Evolutionary conservation across 2,329 filamentous ascomycete genomes (phyloP), one percentile per base, ranked within the genome.

Genomic region (Alternaria arbusti): DNA sequence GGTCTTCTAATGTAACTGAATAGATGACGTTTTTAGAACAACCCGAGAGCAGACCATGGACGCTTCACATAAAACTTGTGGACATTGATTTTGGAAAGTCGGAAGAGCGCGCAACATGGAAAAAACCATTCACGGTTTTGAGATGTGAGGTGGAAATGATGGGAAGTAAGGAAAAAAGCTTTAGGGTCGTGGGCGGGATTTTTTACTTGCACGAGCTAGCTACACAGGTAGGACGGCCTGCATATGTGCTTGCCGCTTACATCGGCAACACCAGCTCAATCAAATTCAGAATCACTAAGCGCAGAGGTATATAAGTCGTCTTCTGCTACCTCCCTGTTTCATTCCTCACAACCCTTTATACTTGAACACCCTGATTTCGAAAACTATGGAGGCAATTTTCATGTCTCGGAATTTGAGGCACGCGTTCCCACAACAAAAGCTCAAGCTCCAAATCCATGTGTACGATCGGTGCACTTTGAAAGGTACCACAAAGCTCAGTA

Each of bases 271-370:
- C 30, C 3, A 32, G 6, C 30, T 4, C 3, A 15, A 0, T 0
- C 3, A 15, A 1, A 32, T 4, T 32, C 30, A 32, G 0, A 4
- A 2, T 8, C 7, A n/a, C 15, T 3, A n/a, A n/a, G 32, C 32
- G 32, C 4, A 0, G 15, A 40, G 15, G n/a, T 9, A 40, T 40
- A 40, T 0, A 0, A n/a, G 32, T 10, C 32, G 30, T 32, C 6
- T 40, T 40, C 32, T 40, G 4, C 32, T 0, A 10, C 15, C 15
- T 40, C 8, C 8, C 0, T 40, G 32, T 5, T 40, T 40, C 15
- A 0, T 40, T 0, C 15, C 1, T n/a, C 32, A n/a, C 15, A 3
- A 5, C 15, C 4, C 0, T n/a, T 9, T 2, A 4, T 4, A 10
- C 7, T 40, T n/a, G 0, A 10, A 40, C 7, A n/a, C 32, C 7